Evolutionary conservation across 1,284 basidiomycete species (phyloP).

Genomic region (Gomphus bonarii): DNA sequence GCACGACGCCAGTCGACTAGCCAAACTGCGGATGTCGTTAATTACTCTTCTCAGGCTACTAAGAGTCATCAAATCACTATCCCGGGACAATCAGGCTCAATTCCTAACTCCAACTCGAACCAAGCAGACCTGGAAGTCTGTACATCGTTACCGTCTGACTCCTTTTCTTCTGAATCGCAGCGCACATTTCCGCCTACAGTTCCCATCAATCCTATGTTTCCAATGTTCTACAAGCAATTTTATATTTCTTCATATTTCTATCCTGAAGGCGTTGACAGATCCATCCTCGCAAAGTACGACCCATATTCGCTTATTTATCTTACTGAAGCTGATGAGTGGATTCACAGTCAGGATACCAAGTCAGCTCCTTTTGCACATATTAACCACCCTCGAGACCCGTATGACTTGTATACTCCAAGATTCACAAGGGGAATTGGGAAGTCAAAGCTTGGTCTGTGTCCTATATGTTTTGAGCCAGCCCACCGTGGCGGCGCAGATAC

Average conservation of each 20-base stretch:
- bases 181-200: constrained; percentile 41
- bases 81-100: neutral
- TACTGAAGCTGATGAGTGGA: neutral
- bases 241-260: constrained; percentile 45
- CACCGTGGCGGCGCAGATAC: constrained; percentile 55
- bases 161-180: neutral
- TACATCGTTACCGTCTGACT: neutral
- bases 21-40: neutral
- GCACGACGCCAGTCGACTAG: neutral
- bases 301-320: neutral
- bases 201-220: constrained; percentile 35
- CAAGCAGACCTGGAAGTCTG: neutral
- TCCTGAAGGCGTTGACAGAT: constrained; percentile 8
- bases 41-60: neutral
- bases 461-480: constrained; percentile 56
- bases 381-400: constrained; percentile 42
- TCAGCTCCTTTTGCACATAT: constrained; percentile 14
- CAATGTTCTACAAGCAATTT: constrained; percentile 56
- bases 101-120: neutral
- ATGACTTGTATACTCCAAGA: constrained; percentile 70
- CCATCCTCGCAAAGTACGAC: constrained; percentile 4
- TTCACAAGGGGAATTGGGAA: constrained; percentile 62
- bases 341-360: neutral
- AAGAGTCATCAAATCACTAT: no score
- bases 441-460: constrained; percentile 67